Conservation (phyloP, 176 grass and related monocot species). For the Leersia perrieri region DNA sequence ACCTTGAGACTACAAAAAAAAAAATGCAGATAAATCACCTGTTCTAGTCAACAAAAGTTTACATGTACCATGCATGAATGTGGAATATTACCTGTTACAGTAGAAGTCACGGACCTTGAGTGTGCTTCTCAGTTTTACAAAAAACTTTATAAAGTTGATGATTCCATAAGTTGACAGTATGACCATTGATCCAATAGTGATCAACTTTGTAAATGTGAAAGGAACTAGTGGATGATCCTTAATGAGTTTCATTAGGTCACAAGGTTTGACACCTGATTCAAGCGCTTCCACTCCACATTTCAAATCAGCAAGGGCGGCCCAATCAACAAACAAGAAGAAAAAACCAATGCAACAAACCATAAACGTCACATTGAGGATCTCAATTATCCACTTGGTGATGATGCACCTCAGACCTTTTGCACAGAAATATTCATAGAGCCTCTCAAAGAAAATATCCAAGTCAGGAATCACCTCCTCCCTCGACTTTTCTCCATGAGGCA, state of each 20-base stretch:
- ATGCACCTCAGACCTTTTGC: constrained; percentile 84
- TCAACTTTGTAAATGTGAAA: constrained; percentile 67
- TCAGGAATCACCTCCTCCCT: constrained; percentile 57
- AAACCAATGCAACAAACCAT: constrained; percentile 78
- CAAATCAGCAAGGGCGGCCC: constrained; percentile 52
- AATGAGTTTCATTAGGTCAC: constrained; percentile 71
- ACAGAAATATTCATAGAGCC: constrained; percentile 74
- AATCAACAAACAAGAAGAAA: constrained; percentile 85
- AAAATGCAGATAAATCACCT: neutral
- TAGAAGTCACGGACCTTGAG: constrained; percentile 71
- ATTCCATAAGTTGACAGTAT: constrained; percentile 69
- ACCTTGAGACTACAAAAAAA: constrained; percentile 50
- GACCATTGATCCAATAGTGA: constrained; percentile 68
- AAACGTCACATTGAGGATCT: constrained; percentile 63
- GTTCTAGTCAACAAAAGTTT: neutral
- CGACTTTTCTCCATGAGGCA: constrained; percentile 54
- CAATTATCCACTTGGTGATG: constrained; percentile 75
- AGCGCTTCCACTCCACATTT: constrained; percentile 84
- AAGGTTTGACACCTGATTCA: constrained; percentile 70
- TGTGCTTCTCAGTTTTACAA: constrained; percentile 71
- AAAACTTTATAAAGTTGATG: constrained; percentile 84
- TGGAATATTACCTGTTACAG: constrained; percentile 55
- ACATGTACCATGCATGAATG: neutral
- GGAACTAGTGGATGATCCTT: constrained; percentile 67
- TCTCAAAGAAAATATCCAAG: constrained; percentile 76